These are phyloP conservation scores for Candida adriatica DNA, from an alignment of 805 yeast genomes.

Conservation along the genomic window DNA sequence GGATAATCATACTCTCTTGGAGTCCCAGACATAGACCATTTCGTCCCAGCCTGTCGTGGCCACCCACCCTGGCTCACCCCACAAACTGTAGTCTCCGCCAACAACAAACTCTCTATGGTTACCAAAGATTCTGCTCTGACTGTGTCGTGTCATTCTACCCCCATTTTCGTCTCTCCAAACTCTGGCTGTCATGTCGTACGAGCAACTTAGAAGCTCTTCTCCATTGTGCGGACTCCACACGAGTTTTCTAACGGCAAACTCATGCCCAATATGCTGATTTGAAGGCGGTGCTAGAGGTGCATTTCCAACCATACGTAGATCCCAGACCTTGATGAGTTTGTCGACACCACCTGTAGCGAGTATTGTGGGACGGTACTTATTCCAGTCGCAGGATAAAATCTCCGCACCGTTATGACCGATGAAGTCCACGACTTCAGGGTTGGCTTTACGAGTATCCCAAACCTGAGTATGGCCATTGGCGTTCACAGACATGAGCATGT, in stretches of 20 bases:
- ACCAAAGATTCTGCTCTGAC: slow-evolving; percentile 52
- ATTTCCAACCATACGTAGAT: slow-evolving; percentile 58
- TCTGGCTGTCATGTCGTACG: slow-evolving; percentile 89
- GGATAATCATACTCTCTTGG: no score
- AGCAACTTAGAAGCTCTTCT: slow-evolving; percentile 61
- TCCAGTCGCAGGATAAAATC: slow-evolving; percentile 78
- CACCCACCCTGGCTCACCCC: slow-evolving; percentile 97
- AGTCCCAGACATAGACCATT: slow-evolving; percentile 85
- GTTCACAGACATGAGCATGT: slow-evolving; percentile 59
- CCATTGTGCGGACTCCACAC: slow-evolving; percentile 87
- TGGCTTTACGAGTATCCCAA: slow-evolving; percentile 74
- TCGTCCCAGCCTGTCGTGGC: slow-evolving; percentile 97
- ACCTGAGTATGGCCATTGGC: slow-evolving; percentile 69
- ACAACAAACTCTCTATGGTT: slow-evolving; percentile 83
- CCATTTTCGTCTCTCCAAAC: slow-evolving; percentile 72
- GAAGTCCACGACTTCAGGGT: slow-evolving; percentile 50
- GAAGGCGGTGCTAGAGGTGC: slow-evolving; percentile 48
- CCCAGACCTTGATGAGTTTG: slow-evolving; percentile 81
- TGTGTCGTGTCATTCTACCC: slow-evolving; percentile 38
- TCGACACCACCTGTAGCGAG: slow-evolving; percentile 93
- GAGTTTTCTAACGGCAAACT: slow-evolving; percentile 76
- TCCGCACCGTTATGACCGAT: slow-evolving; percentile 79
- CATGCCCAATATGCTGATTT: slow-evolving; percentile 81
- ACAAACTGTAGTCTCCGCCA: slow-evolving; percentile 91
- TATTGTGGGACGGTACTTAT: slow-evolving; percentile 74